These are phyloP conservation scores for Allium fistulosum DNA, from an alignment of 106 monocot species.

Conservation along the genomic window DNA sequence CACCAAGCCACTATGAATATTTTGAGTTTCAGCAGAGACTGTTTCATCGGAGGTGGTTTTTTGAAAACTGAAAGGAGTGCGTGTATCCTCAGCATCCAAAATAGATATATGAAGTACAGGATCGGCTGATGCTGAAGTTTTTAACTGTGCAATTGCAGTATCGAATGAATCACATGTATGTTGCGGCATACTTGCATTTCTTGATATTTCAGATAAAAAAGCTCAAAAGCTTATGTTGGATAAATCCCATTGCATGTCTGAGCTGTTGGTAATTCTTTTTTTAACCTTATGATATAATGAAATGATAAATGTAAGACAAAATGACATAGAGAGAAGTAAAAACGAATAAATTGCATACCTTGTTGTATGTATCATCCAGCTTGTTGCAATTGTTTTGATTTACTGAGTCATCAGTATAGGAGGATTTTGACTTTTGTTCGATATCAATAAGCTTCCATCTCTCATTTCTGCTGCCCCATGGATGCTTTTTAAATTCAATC, in stretches of 20 bases:
- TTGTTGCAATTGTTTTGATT: constrained; percentile 3
- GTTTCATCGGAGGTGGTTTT: constrained; percentile 14
- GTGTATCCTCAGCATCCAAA: constrained; percentile 60
- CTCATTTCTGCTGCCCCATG: neutral
- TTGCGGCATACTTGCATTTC: constrained; percentile 14
- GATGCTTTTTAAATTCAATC: neutral
- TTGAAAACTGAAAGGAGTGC: constrained; percentile 47
- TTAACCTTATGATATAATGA: constrained; percentile 18
- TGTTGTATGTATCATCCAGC: constrained; percentile 7
- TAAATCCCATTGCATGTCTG: constrained; percentile 24
- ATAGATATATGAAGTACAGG: constrained; percentile 31
- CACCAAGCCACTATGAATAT: neutral
- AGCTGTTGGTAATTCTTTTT: constrained; percentile 8
- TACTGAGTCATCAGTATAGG: neutral
- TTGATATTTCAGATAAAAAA: constrained; percentile 24
- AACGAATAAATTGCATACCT: constrained; percentile 10
- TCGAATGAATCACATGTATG: constrained; percentile 63
- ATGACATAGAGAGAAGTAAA: neutral
- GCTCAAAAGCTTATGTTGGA: constrained; percentile 66
- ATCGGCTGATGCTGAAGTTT: constrained; percentile 17
- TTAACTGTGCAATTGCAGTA: constrained; percentile 47
- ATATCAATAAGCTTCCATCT: constrained; percentile 3
- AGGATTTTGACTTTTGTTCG: neutral
- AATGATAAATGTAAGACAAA: neutral
- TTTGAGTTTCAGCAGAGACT: constrained; percentile 3